Percentiles rank a stretch among this genome's conserved stretches.
These are phyloP conservation scores for Boletus sp. DNA, from an alignment of 768 basidiomycete species.

Conservation along the genomic window DNA sequence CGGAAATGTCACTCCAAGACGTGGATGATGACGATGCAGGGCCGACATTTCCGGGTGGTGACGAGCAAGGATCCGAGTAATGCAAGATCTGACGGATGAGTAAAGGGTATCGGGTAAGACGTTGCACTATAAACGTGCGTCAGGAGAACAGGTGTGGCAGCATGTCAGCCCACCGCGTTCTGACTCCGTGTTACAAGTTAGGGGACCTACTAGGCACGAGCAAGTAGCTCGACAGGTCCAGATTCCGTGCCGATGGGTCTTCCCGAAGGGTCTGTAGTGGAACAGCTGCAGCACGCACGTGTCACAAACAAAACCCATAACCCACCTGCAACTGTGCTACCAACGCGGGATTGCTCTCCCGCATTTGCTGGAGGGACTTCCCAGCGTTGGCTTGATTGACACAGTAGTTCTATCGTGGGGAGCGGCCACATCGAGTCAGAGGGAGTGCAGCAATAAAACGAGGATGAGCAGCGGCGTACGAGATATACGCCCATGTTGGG, in stretches of 20 bases:
- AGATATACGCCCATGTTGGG: constrained; percentile 78
- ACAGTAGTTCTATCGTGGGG: constrained; percentile 68
- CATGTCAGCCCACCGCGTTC: not conserved
- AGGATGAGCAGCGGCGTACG: constrained; percentile 39
- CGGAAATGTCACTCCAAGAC: constrained; percentile 35
- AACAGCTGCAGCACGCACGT: not conserved
- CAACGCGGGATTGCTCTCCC: constrained; percentile 66
- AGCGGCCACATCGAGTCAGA: not conserved
- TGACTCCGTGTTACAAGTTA: not conserved
- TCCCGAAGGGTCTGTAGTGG: constrained; percentile 66
- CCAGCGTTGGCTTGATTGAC: constrained; percentile 82
- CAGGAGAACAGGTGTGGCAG: not conserved
- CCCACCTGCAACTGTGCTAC: constrained; percentile 65
- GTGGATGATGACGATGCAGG: not conserved
- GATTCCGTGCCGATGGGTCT: constrained; percentile 70
- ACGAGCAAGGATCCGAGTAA: constrained; percentile 58
- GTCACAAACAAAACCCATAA: constrained; percentile 5
- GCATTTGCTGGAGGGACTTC: constrained; percentile 69
- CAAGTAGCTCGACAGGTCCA: constrained; percentile 89
- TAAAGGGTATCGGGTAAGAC: constrained; percentile 91
- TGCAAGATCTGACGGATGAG: constrained; percentile 82
- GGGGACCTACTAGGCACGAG: constrained; percentile 77
- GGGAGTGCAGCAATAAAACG: not conserved
- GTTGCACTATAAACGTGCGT: constrained; percentile 66
- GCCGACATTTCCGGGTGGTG: constrained; percentile 12